phyloP scores from a whole-genome alignment of 805 yeast genomes.

The Lachancea quebecensis region DNA sequence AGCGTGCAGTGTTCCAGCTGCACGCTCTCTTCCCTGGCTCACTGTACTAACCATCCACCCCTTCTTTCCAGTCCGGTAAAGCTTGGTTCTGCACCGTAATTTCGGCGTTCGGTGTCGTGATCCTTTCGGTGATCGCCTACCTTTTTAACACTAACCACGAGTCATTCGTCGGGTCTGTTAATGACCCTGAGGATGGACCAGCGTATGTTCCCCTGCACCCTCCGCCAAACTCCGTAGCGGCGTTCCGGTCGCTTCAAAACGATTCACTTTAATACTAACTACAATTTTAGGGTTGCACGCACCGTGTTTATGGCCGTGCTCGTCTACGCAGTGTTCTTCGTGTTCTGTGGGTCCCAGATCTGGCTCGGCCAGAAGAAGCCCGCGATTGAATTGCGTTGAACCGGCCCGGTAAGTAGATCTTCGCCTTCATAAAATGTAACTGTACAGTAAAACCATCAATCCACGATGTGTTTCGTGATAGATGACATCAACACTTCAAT shows the following conservation, averaged over 20 bases:
- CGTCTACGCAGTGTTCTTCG: conserved; percentile 71
- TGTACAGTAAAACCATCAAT: no score
- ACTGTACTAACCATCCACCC: neutral
- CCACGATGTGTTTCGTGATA: neutral
- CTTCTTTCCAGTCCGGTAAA: conserved; percentile 49
- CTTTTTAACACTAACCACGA: conserved; percentile 78
- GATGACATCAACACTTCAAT: neutral
- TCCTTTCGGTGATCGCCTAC: conserved; percentile 75
- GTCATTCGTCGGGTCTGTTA: conserved; percentile 84
- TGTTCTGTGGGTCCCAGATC: conserved; percentile 87
- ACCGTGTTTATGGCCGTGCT: conserved; percentile 87
- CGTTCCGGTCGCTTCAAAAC: neutral
- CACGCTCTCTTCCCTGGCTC: neutral
- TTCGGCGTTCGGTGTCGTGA: conserved; percentile 87
- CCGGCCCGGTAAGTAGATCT: neutral
- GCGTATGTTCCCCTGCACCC: conserved; percentile 39
- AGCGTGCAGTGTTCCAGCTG: no score
- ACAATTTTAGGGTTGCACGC: conserved; percentile 57
- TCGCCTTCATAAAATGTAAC: neutral
- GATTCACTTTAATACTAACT: conserved; percentile 3
- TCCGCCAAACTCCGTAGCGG: no score
- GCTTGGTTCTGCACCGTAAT: conserved; percentile 95
- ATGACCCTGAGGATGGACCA: conserved; percentile 87
- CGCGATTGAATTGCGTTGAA: conserved; percentile 47
- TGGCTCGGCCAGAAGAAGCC: conserved; percentile 54